Evolutionary conservation across 2,329 filamentous ascomycete genomes (phyloP).

Genomic region (Cytospora mali): DNA sequence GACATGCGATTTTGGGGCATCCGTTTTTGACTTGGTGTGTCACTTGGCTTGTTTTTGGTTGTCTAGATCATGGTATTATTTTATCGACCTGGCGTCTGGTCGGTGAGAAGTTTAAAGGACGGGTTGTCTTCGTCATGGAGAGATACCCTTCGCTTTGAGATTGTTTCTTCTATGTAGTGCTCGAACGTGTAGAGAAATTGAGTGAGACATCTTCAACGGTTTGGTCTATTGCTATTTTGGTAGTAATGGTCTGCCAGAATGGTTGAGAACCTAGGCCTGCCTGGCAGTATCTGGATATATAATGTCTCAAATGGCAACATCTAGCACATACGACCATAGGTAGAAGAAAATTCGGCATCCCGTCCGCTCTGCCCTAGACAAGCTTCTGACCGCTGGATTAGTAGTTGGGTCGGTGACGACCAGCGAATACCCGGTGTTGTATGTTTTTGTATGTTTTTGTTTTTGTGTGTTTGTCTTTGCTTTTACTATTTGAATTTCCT

Average conservation of each 20-base stretch:
- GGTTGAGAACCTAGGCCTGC: no score
- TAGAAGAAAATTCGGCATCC: background rate
- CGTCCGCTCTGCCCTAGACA: background rate
- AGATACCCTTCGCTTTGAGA: conserved; percentile 22
- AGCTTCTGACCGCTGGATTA: background rate
- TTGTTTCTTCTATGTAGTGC: conserved; percentile 15
- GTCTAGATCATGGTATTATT: conserved; percentile 10
- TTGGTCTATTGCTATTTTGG: background rate
- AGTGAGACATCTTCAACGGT: background rate
- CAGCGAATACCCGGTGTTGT: background rate
- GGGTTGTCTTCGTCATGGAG: conserved; percentile 16
- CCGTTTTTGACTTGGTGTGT: background rate
- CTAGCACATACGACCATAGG: background rate
- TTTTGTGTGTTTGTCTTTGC: background rate
- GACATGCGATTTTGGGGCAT: background rate
- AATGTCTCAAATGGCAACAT: no score
- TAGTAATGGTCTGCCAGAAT: background rate
- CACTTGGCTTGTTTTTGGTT: background rate
- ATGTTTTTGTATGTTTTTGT: background rate
- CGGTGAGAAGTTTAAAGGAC: background rate
- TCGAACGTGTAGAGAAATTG: conserved; percentile 12
- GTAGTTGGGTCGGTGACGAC: no score
- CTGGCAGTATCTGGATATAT: no score
- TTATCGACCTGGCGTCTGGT: conserved; percentile 18
- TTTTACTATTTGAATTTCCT: no score